Evolutionary conservation across 108 stramenopile genomes (phyloP), one percentile per base, ranked within the genome.

Genomic region (Nannochloropsis salina): DNA sequence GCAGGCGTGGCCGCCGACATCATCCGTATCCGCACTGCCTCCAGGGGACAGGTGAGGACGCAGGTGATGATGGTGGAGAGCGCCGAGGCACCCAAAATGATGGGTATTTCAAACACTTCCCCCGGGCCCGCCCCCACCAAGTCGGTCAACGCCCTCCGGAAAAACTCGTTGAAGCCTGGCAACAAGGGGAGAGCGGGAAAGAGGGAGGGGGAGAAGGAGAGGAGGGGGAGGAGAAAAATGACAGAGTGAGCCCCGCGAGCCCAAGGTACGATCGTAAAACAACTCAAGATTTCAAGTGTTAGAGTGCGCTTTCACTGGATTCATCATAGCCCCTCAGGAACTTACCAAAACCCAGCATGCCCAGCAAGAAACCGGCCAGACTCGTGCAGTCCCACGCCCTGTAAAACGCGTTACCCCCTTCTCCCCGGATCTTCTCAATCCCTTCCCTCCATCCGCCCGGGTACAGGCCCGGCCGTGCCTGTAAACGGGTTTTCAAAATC

Each of bases 21-120:
- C 21, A 88, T 84, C 20, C 88, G 86, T 6, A 88, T 87, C 40
- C 87, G 86, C 12, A 87, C 87, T 8, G 88, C 86, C 20, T 88
- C 88, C 8, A 85, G 43, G 40, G 88, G 88, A 31, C 86, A 87
- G 40, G 83, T 84, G 86, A 87, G 47, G 44, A 84, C 9, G 80
- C 79, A 43, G 20, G 83, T 83, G 74, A 87, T 74, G 15, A 87
- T 20, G 80, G 83, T 82, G 45, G 83, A 61, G 31, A 87, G 86
- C 8, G 86, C 86, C 41, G 82, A 83, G 22, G 86, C 83, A 9
- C 44, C 41, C 5, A 87, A 83, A 44, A 86, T 83, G 4, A 83
- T 21, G 47, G 82, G 43, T 74, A 86, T 47, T 82, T 86, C 20
- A 31, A 83, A 31, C 9, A 44, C 83, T n/a, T 18, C 9, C 18